A percentile compares a stretch with the other conserved stretches of the same genome.
Conservation (phyloP, 2,329 filamentous ascomycete genomes). For the Diaporthe longicolla region DNA sequence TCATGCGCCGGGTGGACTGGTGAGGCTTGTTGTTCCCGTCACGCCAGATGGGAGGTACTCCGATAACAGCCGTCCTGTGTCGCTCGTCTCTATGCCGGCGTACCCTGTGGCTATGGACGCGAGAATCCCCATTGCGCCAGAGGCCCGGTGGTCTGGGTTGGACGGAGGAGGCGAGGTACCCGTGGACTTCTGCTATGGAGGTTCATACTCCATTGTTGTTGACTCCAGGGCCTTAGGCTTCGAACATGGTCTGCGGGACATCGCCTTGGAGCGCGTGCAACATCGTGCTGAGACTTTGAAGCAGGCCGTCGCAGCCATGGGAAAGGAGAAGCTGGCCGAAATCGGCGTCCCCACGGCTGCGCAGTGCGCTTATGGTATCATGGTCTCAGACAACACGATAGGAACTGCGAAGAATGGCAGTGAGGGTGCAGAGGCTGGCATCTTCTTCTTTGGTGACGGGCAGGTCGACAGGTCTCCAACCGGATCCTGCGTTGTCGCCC, state of each 20-base stretch:
- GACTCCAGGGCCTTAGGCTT: constrained; percentile 10
- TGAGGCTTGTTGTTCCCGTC: not conserved
- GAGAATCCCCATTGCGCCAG: not conserved
- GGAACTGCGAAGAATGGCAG: not conserved
- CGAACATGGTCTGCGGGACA: not conserved
- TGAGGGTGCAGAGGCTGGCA: constrained; percentile 54
- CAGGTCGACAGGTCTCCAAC: constrained; percentile 68
- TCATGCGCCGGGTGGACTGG: constrained; percentile 9
- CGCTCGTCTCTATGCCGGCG: not conserved
- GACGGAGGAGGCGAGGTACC: constrained; percentile 46
- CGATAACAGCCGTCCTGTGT: not conserved
- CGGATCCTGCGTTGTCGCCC: constrained; percentile 49
- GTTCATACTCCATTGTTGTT: constrained; percentile 60
- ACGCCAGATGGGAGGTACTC: constrained; percentile 3
- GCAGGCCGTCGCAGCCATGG: not conserved
- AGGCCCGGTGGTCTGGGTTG: constrained; percentile 58
- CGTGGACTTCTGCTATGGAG: constrained; percentile 58
- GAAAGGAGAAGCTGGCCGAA: not conserved
- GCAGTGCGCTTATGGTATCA: constrained; percentile 5
- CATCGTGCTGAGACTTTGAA: not conserved
- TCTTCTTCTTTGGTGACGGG: constrained; percentile 61
- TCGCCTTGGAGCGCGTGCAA: not conserved
- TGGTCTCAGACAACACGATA: constrained; percentile 2
- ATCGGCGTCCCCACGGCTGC: constrained; percentile 1
- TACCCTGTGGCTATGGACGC: not conserved